Base-by-base conservation (phyloP, 441 rosid species). In the Pelargonium cotyledonis region DNA sequence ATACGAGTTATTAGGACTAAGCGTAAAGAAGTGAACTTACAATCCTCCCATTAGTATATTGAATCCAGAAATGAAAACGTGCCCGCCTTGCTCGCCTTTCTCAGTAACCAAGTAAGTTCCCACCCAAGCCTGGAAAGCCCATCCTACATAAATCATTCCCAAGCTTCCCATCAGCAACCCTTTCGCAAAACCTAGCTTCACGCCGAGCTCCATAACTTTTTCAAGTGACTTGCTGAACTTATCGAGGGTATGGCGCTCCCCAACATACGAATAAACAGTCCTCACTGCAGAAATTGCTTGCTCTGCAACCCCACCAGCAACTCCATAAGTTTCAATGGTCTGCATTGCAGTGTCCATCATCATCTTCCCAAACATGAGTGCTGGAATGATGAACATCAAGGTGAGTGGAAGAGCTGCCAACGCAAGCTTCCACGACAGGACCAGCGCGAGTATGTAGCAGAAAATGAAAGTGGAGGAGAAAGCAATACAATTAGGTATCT, bases 91-190 rank as follows among this genome's bases (percentile, higher is more conserved):
- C 79, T 83, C 89, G 0, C 80, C 77, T 65, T 83, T 83, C 2
- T 83, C 80, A 6, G 84, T 82, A 8, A 85, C 94, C 83, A 88
- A 75, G 68, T 80, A 78, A 68, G 88, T 80, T 53, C 90, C 94
- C 1, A 83, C 14, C 88, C 86, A 88, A 72, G 89, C 86, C 73
- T 86, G 90, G 70, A 85, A 86, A 0, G 90, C 85, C 94, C 94
- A 88, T 23, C 89, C 85, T 0, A 83, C 74, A 73, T 82, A 88
- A 49, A 88, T 86, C 65, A 72, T 83, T 65, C 90, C 94, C 85
- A 88, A 82, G 76, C 90, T 82, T 51, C 94, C 94, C 89, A 86
- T 83, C 85, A 86, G 38, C 79, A 88, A 72, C 14, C 94, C 90
- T 75, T 86, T 86, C 35, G 90, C 84, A 55, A 85, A 71, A 47